phyloP scores from a whole-genome alignment of 768 basidiomycete species.

The Amanita rubescens region DNA sequence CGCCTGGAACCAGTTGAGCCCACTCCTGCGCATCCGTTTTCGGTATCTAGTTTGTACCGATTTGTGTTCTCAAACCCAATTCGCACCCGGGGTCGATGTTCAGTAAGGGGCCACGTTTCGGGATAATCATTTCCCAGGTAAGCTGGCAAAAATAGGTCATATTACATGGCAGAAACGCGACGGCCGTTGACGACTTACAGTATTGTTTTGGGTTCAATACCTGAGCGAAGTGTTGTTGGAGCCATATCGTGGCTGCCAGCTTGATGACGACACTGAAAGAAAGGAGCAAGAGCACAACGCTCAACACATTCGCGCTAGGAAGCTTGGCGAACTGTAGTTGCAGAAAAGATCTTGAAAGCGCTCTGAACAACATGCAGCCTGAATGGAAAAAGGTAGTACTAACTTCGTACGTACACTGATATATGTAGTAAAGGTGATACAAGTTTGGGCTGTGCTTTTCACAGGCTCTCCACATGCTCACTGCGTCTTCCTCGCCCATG shows the following conservation, averaged over 20 bases:
- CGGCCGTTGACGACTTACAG: conserved; percentile 16
- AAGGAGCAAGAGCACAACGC: neutral
- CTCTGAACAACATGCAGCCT: neutral
- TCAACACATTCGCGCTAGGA: neutral
- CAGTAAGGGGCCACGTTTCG: conserved; percentile 22
- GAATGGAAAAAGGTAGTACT: too few species aligned
- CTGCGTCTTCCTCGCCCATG: neutral
- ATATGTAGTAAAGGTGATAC: too few species aligned
- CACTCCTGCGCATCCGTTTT: conserved; percentile 24
- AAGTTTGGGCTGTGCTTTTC: too few species aligned
- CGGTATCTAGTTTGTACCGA: conserved; percentile 21
- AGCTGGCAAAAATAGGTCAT: too few species aligned
- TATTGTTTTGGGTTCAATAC: conserved; percentile 14
- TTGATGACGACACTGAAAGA: neutral
- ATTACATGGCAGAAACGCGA: neutral
- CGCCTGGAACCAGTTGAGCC: conserved; percentile 21
- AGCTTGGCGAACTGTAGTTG: too few species aligned
- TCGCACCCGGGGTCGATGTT: conserved; percentile 18
- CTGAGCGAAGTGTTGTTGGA: neutral
- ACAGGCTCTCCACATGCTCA: too few species aligned
- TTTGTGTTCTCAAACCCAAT: conserved; percentile 27
- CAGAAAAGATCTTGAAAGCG: neutral
- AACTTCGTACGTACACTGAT: too few species aligned
- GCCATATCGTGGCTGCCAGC: neutral
- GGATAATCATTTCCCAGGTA: conserved; percentile 18